Evolutionary conservation across 2,329 filamentous ascomycete species (phyloP), one percentile per base, ranked within the genome.

Genomic region (Stagonosporopsis rhizophila): DNA sequence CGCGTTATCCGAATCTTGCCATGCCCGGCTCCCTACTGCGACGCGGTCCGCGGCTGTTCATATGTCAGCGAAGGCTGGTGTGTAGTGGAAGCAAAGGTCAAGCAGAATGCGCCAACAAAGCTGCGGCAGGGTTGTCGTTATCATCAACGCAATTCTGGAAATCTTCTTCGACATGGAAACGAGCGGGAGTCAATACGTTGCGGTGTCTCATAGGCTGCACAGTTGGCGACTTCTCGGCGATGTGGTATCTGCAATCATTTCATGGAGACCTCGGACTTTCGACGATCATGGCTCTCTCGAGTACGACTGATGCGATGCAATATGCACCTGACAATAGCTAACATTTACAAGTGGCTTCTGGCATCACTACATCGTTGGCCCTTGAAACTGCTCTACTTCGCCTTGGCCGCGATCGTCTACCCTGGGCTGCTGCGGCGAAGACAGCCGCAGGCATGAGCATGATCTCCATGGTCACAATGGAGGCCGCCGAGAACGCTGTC

Each of bases 381-480:
- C 76, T 86, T 0, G 83, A 86, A 64, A 85, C 83, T 0, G 62
- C 79, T 0, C 74, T 86, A 3, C 78, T 86, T 1, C 77, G 77
- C 0, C 61, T 76, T 0, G 83, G 83, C 0, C 75, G 74, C 1
- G 83, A 86, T 49, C 66, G 71, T 7, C 69, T 86, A 0, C 60
- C 80, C 0, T 85, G 81, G 82, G 52, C 64, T 0, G 64, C 62
- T 0, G 83, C 84, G 0, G 77, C 75, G 2, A 80, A 75, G 40
- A 85, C 83, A 0, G 84, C 84, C 0, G 79, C 80, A 20, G 84
- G 84, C 0, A 86, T 86, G 84, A 85, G 83, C 54, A 70, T 85
- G 44, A 80, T 85, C 9, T 85, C 83, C 0, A 86, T 86, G 84
- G 9, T 85, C 2, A 82, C 83, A 0, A 86, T 86, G 83, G 83